Conservation (phyloP, 2,329 filamentous ascomycete species). For the Calonectria hongkongensis region DNA sequence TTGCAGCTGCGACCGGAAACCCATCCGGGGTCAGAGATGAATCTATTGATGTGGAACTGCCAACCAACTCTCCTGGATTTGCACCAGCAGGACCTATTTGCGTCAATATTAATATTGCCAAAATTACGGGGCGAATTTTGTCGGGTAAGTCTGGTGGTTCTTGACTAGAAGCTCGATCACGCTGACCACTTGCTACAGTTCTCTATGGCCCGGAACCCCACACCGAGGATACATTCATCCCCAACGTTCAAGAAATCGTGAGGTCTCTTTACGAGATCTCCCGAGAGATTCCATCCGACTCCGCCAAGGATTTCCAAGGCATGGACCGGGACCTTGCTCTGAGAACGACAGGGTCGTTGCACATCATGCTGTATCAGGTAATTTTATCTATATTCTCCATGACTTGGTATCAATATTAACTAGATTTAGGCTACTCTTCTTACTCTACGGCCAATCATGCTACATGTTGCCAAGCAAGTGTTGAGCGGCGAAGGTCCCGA, state of each 20-base stretch:
- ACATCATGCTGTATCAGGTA: constrained; percentile 59
- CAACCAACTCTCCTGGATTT: constrained; percentile 55
- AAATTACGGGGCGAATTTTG: constrained; percentile 53
- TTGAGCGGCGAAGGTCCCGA: constrained; percentile 51
- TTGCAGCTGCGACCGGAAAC: constrained; percentile 53
- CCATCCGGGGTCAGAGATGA: constrained; percentile 52
- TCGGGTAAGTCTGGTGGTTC: constrained; percentile 37
- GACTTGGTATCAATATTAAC: constrained; percentile 20
- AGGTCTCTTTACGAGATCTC: constrained; percentile 53
- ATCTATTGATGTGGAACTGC: constrained; percentile 52
- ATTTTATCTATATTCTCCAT: neutral
- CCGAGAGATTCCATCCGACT: constrained; percentile 53
- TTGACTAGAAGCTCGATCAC: rapidly evolving
- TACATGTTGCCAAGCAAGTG: constrained; percentile 55
- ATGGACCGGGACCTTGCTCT: constrained; percentile 54
- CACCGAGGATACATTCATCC: constrained; percentile 56
- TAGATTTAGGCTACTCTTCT: constrained; percentile 54
- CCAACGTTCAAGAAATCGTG: constrained; percentile 58
- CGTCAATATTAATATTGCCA: constrained; percentile 55
- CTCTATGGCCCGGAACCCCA: constrained; percentile 57
- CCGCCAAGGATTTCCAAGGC: constrained; percentile 50
- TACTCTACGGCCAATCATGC: constrained; percentile 55
- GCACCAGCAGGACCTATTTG: constrained; percentile 54
- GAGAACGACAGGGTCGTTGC: constrained; percentile 57
- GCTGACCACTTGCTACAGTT: constrained; percentile 39